Percentiles rank a stretch among this genome's conserved stretches.
These are phyloP conservation scores for Diatrype stigma DNA, from an alignment of 2,329 filamentous ascomycete genomes.

Conservation along the genomic window DNA sequence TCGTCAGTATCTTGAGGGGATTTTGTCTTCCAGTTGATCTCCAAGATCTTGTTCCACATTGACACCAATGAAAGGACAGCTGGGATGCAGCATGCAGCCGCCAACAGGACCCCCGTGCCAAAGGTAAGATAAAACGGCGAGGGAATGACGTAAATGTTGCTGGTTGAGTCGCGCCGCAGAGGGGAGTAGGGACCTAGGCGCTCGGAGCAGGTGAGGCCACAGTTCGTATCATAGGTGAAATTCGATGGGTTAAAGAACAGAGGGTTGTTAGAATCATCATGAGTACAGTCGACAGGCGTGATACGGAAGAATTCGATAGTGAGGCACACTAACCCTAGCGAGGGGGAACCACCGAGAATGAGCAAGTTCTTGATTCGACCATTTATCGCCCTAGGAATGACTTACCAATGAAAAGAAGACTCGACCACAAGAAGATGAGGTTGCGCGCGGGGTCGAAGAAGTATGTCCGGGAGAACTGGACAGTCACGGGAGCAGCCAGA, in stretches of 20 bases:
- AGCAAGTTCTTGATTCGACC: neutral
- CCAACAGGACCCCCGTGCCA: conserved; percentile 54
- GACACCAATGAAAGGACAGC: conserved; percentile 58
- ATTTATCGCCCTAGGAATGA: neutral
- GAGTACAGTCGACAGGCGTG: conserved; percentile 37
- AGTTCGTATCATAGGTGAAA: conserved; percentile 44
- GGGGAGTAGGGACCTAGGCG: conserved; percentile 47
- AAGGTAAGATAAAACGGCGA: conserved; percentile 53
- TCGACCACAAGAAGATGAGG: conserved; percentile 63
- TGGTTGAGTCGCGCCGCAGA: conserved; percentile 49
- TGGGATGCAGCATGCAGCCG: conserved; percentile 62
- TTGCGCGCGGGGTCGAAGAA: conserved; percentile 61
- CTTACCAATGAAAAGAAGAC: conserved; percentile 55
- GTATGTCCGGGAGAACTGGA: conserved; percentile 58
- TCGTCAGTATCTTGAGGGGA: conserved; percentile 30
- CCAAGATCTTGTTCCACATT: conserved; percentile 61
- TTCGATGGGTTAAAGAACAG: conserved; percentile 28
- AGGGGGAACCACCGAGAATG: neutral
- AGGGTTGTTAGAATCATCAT: conserved; percentile 32
- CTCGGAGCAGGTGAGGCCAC: conserved; percentile 44
- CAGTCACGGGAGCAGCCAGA: conserved; percentile 58
- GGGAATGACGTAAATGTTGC: conserved; percentile 61
- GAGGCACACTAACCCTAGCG: conserved; percentile 52
- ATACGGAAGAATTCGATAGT: conserved; percentile 62
- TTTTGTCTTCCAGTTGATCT: conserved; percentile 54